Percentiles rank a stretch among this genome's conserved stretches.
phyloP scores from a whole-genome alignment of 345 rosid species.

The Eucalyptus victrix region DNA sequence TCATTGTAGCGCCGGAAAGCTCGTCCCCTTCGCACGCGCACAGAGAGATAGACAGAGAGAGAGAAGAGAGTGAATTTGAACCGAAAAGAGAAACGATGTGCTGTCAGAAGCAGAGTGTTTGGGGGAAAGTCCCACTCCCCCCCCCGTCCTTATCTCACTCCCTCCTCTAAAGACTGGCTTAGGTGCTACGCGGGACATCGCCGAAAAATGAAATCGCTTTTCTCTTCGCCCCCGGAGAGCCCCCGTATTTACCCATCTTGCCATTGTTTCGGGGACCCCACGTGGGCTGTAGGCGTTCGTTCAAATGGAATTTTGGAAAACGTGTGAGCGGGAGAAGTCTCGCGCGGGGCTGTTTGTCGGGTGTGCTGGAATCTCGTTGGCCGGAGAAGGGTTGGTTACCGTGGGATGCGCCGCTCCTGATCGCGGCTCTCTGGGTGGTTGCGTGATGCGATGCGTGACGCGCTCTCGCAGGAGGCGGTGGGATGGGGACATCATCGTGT shows the following conservation, averaged over 20 bases:
- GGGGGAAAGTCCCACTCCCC: background rate
- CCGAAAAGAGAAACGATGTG: background rate
- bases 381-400: background rate
- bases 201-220: background rate
- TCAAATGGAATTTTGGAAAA: background rate
- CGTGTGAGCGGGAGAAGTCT: background rate
- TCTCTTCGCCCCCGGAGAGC: background rate
- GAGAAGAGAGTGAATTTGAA: background rate
- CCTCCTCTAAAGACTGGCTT: background rate
- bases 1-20: constrained; percentile 22
- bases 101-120: background rate
- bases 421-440: background rate
- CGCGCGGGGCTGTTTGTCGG: background rate
- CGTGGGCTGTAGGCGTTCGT: background rate
- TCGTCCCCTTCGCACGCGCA: background rate
- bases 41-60: background rate
- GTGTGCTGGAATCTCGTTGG: background rate
- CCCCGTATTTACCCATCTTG: background rate
- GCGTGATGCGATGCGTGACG: background rate
- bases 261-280: background rate
- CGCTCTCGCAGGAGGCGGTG: background rate
- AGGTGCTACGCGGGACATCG: background rate
- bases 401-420: background rate
- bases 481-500: background rate
- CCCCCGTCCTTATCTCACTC: background rate